Percentiles rank a stretch among this genome's conserved stretches.
Evolutionary conservation across 164 flowering plant genomes (phyloP).

Genomic region (Vitis cinerea): DNA sequence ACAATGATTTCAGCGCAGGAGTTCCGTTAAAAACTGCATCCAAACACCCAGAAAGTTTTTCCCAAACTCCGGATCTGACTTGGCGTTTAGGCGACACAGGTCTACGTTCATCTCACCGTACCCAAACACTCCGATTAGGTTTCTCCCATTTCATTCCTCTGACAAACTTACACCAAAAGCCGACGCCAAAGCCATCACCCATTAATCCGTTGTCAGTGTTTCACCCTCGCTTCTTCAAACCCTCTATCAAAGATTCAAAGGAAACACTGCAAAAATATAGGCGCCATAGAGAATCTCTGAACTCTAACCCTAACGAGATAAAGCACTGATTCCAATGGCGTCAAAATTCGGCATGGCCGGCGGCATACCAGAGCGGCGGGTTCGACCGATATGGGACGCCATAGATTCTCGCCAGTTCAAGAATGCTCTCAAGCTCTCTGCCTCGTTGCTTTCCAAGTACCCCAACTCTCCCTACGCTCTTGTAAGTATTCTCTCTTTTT

Average conservation of each 20-base stretch:
- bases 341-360: constrained; percentile 83
- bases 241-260: no score
- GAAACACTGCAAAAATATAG: no score
- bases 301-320: background rate
- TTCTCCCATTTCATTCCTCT: background rate
- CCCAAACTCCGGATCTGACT: no score
- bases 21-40: no score
- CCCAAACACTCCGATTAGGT: constrained; percentile 1
- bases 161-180: no score
- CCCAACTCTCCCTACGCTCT: constrained; percentile 83
- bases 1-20: no score
- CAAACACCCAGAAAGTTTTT: no score
- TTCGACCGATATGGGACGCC: constrained; percentile 96
- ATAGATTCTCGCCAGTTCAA: constrained; percentile 93
- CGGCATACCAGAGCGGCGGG: constrained; percentile 89
- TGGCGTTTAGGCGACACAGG: no score
- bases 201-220: no score
- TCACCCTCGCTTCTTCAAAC: no score
- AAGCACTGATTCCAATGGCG: constrained; percentile 40
- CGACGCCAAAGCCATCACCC: no score
- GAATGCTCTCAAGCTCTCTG: constrained; percentile 66
- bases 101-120: background rate
- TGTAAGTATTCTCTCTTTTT: constrained; percentile 33
- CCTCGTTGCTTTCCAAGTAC: constrained; percentile 62
- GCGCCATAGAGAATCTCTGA: no score